phyloP scores from a whole-genome alignment of 345 rosid species.

The Salix caprea region DNA sequence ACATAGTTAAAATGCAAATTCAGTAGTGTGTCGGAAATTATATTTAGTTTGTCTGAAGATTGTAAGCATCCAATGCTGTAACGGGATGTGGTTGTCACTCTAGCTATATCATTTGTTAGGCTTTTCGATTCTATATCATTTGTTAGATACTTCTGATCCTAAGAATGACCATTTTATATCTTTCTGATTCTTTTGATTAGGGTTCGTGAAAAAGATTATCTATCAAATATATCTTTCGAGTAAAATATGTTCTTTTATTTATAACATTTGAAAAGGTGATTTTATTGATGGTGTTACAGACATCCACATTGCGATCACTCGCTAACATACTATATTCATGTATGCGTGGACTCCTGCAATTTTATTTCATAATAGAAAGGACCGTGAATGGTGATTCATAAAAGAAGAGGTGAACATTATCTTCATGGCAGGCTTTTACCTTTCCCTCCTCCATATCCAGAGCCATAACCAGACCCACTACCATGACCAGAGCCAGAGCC shows the following conservation, averaged over 20 bases:
- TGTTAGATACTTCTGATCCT: background rate
- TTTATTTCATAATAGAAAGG: slow-evolving; percentile 18
- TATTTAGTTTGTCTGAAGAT: too few relatives aligned
- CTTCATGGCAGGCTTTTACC: slow-evolving; percentile 23
- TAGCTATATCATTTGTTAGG: background rate
- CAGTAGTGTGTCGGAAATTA: too few relatives aligned
- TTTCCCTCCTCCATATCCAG: slow-evolving; percentile 22
- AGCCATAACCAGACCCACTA: slow-evolving; percentile 9
- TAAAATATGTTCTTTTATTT: background rate
- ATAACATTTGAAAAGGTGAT: background rate
- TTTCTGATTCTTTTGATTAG: background rate
- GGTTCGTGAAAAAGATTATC: background rate
- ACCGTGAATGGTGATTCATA: background rate
- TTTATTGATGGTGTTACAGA: background rate
- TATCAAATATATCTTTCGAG: background rate
- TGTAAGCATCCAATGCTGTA: background rate
- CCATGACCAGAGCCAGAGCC: too few relatives aligned
- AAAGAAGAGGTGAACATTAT: background rate
- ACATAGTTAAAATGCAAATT: too few relatives aligned
- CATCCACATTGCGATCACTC: background rate
- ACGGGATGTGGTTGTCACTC: background rate
- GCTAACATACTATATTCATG: background rate
- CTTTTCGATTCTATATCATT: background rate
- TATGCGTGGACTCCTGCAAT: slow-evolving; percentile 4
- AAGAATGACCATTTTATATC: background rate